A percentile compares a stretch with the other conserved stretches of the same genome.
These are phyloP conservation scores for Acrocalymma vagum DNA, from an alignment of 2,329 filamentous ascomycete species.

Conservation along the genomic window DNA sequence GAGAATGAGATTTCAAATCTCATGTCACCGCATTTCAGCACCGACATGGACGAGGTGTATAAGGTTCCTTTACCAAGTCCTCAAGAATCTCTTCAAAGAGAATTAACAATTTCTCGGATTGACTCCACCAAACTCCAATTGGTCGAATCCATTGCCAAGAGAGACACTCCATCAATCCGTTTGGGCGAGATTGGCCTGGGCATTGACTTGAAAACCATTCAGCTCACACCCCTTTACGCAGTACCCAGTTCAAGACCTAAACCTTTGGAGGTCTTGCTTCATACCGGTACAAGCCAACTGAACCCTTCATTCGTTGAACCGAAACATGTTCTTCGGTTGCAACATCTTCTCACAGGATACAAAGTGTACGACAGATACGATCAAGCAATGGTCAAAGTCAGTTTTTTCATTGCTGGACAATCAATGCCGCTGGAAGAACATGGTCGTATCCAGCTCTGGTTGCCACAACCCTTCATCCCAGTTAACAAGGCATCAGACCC, in stretches of 20 bases:
- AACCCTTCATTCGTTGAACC: conserved; percentile 3
- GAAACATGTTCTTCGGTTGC: conserved; percentile 1
- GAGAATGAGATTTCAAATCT: conserved; percentile 1
- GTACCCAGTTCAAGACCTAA: conserved; percentile 3
- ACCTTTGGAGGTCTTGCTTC: neutral
- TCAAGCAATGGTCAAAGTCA: conserved; percentile 5
- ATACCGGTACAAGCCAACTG: neutral
- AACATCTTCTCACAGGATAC: conserved; percentile 5
- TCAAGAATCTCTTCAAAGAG: neutral
- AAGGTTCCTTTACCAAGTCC: conserved; percentile 2
- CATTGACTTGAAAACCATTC: conserved; percentile 2
- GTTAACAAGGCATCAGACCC: no score
- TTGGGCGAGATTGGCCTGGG: conserved; percentile 1
- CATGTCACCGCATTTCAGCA: conserved; percentile 3
- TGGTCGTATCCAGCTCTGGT: conserved; percentile 5
- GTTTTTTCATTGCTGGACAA: neutral
- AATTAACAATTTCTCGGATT: neutral
- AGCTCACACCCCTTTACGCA: conserved; percentile 3
- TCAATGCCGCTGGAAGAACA: conserved; percentile 2
- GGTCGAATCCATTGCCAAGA: conserved; percentile 1
- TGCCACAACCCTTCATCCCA: conserved; percentile 3
- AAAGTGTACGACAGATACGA: conserved; percentile 9
- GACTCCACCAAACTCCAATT: neutral
- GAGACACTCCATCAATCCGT: neutral
- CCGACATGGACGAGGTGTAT: neutral